phyloP scores from a whole-genome alignment of 2,329 filamentous ascomycete genomes.

The Cryphonectria naterciae region DNA sequence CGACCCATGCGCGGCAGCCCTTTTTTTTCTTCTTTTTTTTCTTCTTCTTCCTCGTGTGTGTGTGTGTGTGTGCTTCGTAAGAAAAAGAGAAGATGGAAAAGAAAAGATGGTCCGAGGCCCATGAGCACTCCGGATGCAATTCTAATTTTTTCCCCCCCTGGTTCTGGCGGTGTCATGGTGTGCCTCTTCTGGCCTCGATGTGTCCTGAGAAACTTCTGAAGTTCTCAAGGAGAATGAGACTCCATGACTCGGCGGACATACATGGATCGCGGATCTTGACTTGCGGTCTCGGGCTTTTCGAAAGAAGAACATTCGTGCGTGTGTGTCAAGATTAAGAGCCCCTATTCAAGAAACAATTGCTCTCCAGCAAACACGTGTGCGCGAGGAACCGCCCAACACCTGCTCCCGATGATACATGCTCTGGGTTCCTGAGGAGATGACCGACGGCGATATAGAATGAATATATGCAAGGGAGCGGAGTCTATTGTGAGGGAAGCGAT shows the following conservation, averaged over 20 bases:
- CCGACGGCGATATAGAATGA: not conserved
- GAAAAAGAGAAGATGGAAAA: not conserved
- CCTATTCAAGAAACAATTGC: not conserved
- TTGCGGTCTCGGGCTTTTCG: not conserved
- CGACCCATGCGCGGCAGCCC: not conserved
- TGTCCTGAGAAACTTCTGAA: not conserved
- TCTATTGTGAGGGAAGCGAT: not conserved
- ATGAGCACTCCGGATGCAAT: not conserved
- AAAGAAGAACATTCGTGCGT: not conserved
- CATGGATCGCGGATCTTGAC: not conserved
- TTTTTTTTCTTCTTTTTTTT: no score
- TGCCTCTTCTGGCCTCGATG: not conserved
- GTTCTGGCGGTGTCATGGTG: not conserved
- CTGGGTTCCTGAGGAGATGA: not conserved
- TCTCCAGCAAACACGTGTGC: not conserved
- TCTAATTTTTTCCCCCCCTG: not conserved
- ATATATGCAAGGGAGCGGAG: not conserved
- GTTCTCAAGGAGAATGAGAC: not conserved
- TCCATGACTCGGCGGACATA: not conserved
- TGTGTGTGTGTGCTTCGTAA: no score
- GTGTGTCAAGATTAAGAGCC: no score
- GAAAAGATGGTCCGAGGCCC: not conserved
- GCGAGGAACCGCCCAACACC: not conserved
- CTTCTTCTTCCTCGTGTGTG: no score
- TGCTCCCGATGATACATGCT: not conserved